phyloP scores from a whole-genome alignment of 2,329 filamentous ascomycete genomes.

The Diaporthe ilicicola region DNA sequence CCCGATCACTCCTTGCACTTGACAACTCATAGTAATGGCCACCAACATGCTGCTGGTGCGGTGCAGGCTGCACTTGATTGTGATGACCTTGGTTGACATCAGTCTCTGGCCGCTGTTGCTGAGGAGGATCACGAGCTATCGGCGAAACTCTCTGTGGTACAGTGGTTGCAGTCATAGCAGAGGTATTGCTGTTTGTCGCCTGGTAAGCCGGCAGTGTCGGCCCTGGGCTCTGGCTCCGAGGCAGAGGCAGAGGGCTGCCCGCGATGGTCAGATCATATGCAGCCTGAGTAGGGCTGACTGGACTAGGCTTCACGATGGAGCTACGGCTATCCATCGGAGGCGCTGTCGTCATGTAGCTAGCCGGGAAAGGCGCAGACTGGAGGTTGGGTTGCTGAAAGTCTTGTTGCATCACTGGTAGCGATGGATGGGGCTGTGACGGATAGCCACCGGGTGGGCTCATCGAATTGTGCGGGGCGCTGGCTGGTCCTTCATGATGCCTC shows the following conservation, averaged over 20 bases:
- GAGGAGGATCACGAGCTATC: conserved; percentile 10
- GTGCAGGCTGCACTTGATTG: neutral
- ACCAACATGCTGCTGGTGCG: conserved; percentile 24
- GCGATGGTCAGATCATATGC: conserved; percentile 32
- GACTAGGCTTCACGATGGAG: conserved; percentile 30
- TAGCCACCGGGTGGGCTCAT: neutral
- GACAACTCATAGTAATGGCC: conserved; percentile 42
- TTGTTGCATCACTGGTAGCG: conserved; percentile 23
- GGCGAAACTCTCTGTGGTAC: conserved; percentile 18
- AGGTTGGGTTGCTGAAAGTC: conserved; percentile 12
- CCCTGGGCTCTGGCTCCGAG: conserved; percentile 25
- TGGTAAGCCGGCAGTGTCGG: conserved; percentile 11
- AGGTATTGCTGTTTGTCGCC: neutral
- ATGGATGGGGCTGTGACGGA: neutral
- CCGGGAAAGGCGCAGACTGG: conserved; percentile 20
- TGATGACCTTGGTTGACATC: neutral
- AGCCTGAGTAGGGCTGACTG: conserved; percentile 22
- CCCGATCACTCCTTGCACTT: conserved; percentile 40
- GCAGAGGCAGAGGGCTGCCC: conserved; percentile 38
- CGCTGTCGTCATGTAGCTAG: neutral
- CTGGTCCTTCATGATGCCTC: conserved; percentile 36
- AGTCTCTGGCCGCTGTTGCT: neutral
- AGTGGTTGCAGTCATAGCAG: neutral
- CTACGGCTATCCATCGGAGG: conserved; percentile 14
- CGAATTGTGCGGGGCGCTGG: neutral